Evolutionary conservation across 2,329 filamentous ascomycete genomes (phyloP).

Genomic region (Hypoxylon rubiginosum): DNA sequence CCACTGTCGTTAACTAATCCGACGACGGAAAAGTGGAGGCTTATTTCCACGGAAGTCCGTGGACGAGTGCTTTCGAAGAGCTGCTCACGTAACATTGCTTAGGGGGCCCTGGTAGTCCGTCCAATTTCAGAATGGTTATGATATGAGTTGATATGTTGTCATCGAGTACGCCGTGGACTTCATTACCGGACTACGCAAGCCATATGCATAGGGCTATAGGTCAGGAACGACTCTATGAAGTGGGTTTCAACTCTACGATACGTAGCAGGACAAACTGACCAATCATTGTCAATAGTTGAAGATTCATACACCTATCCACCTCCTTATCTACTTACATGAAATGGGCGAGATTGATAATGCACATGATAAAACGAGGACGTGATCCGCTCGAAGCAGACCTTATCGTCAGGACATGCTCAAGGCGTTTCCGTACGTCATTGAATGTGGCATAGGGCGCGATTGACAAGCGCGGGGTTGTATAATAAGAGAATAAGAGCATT

Average conservation of each 20-base stretch:
- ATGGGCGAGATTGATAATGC: not conserved
- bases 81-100: not conserved
- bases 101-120: not conserved
- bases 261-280: no score
- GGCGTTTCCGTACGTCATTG: constrained; percentile 23
- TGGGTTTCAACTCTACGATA: no score
- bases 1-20: not conserved
- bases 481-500: constrained; percentile 9
- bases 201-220: no score
- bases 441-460: constrained; percentile 34
- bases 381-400: not conserved
- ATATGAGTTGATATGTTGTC: not conserved
- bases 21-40: not conserved
- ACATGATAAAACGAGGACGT: constrained; percentile 3
- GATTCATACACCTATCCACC: no score
- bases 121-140: not conserved
- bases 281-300: no score
- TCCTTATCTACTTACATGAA: no score
- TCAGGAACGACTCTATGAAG: no score
- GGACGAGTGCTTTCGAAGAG: not conserved
- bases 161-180: not conserved
- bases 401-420: not conserved
- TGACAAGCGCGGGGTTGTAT: constrained; percentile 40
- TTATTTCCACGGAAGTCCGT: constrained; percentile 2
- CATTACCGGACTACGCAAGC: not conserved